Conservation (phyloP, 2,329 filamentous ascomycete genomes). For the Hymenoscyphus fraxineus region DNA sequence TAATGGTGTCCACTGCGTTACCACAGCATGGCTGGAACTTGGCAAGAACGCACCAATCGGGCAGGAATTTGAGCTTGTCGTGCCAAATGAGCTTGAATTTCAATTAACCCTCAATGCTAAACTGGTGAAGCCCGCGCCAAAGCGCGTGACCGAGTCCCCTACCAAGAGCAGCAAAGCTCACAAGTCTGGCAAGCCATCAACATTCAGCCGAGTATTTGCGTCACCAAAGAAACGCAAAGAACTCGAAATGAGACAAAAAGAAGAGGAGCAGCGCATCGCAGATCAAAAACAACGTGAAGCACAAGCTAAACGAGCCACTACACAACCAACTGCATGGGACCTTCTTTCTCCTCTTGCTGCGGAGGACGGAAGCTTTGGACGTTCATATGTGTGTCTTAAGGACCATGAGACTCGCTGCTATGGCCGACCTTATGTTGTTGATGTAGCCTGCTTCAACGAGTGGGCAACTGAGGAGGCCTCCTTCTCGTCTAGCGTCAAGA, state of each 20-base stretch:
- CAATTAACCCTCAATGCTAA: constrained; percentile 96
- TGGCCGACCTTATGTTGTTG: constrained; percentile 80
- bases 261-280: constrained; percentile 73
- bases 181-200: constrained; percentile 72
- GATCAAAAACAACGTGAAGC: constrained; percentile 60
- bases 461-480: constrained; percentile 87
- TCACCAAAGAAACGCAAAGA: constrained; percentile 97
- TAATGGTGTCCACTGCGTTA: constrained; percentile 96
- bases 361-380: constrained; percentile 88
- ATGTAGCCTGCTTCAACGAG: constrained; percentile 96
- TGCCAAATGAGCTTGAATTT: constrained; percentile 97
- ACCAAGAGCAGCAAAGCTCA: constrained; percentile 61
- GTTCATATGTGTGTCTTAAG: constrained; percentile 89
- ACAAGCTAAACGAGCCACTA: constrained; percentile 57
- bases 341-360: constrained; percentile 81
- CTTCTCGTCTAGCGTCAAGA: constrained; percentile 84
- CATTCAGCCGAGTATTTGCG: constrained; percentile 87
- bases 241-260: constrained; percentile 76
- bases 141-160: constrained; percentile 51
- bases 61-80: constrained; percentile 96
- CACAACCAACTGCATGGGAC: constrained; percentile 75
- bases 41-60: constrained; percentile 90
- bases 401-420: constrained; percentile 88
- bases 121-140: constrained; percentile 73
- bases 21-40: constrained; percentile 90